Conservation (phyloP, 208 protist genomes). For the Acanthamoeba lenticulata region DNA sequence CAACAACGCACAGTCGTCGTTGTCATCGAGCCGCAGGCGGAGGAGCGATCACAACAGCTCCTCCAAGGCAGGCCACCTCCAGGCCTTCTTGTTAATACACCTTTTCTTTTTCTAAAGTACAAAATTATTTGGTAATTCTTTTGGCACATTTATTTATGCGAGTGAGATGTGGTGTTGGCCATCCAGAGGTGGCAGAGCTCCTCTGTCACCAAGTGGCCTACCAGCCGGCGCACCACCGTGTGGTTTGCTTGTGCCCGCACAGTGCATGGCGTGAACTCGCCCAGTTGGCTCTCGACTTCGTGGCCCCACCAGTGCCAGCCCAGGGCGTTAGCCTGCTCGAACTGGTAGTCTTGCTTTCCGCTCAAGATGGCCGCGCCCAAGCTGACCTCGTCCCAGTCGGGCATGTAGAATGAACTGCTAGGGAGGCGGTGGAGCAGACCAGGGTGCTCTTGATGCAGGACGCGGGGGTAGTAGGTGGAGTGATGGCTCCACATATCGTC, state of each 20-base stretch:
- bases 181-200: not conserved
- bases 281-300: not conserved
- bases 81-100: not conserved
- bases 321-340: not conserved
- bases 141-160: not conserved
- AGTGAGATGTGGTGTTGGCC: no score
- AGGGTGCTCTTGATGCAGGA: not conserved
- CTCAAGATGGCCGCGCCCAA: not conserved
- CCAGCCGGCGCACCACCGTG: not conserved
- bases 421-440: not conserved
- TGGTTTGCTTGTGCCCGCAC: not conserved
- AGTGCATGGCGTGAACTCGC: not conserved
- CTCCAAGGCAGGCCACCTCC: not conserved
- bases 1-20: not conserved
- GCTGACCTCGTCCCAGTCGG: not conserved
- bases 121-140: not conserved
- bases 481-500: not conserved
- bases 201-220: not conserved
- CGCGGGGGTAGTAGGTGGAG: not conserved
- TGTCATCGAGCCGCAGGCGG: not conserved
- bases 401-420: not conserved
- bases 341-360: not conserved
- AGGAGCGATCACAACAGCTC: not conserved
- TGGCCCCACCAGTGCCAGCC: not conserved
- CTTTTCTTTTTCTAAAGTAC: not conserved